Conservation (phyloP, 2,329 filamentous ascomycete species). For the Tolypocladium capitatum region DNA sequence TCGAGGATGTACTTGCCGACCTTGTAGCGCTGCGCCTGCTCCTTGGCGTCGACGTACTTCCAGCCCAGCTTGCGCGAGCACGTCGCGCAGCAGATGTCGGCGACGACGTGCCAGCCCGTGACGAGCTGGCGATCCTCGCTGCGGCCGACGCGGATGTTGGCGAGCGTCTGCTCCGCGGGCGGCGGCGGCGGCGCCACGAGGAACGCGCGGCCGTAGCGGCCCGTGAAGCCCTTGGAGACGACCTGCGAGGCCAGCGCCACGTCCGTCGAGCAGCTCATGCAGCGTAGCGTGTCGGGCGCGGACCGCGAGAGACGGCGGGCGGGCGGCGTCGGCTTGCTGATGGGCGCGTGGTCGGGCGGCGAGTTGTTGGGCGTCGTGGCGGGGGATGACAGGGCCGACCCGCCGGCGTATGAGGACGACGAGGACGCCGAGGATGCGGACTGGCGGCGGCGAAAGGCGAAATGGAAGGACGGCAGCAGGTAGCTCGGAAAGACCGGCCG, state of each 20-base stretch:
- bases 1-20: constrained; percentile 57
- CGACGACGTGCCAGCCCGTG: constrained; percentile 50
- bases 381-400: constrained; percentile 14
- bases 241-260: constrained; percentile 49
- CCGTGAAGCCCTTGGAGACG: constrained; percentile 53
- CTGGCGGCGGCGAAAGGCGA: constrained; percentile 32
- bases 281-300: constrained; percentile 44
- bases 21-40: constrained; percentile 50
- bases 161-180: constrained; percentile 19
- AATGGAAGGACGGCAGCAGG: constrained; percentile 36
- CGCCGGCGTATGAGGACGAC: constrained; percentile 11
- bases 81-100: constrained; percentile 45
- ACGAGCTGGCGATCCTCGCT: constrained; percentile 43
- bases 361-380: constrained; percentile 16
- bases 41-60: constrained; percentile 54
- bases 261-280: constrained; percentile 44
- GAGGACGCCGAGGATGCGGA: constrained; percentile 21
- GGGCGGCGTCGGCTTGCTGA: constrained; percentile 3
- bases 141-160: constrained; percentile 42
- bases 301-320: constrained; percentile 23
- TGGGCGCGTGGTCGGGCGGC: constrained; percentile 8
- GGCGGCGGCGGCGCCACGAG: constrained; percentile 35
- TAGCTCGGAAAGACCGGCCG: constrained; percentile 35
- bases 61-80: constrained; percentile 48
- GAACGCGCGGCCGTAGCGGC: constrained; percentile 50